phyloP scores from a whole-genome alignment of 2,329 filamentous ascomycete genomes.

The Chrysoporthe deuterocubensis region DNA sequence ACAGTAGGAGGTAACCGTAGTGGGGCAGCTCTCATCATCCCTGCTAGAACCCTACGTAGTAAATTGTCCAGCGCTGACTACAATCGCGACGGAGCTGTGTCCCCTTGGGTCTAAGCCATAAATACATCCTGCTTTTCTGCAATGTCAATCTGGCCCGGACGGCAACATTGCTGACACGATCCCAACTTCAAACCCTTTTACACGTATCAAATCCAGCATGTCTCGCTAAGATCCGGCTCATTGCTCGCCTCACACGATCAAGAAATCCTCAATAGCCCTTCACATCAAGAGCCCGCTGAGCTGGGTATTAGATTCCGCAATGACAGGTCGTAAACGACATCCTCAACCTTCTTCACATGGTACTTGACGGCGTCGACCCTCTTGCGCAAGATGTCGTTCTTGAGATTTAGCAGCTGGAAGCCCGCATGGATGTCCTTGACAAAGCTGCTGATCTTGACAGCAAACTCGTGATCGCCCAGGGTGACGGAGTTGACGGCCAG shows the following conservation, averaged over 20 bases:
- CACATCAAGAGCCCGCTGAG: constrained; percentile 15
- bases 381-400: constrained; percentile 90
- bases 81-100: too few species aligned
- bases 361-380: constrained; percentile 95
- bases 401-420: constrained; percentile 96
- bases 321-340: constrained; percentile 94
- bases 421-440: constrained; percentile 95
- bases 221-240: neutral
- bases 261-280: neutral
- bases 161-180: neutral
- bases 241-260: neutral
- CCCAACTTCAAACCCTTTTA: neutral
- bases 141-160: neutral
- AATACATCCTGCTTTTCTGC: neutral
- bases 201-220: neutral
- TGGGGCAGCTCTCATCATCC: constrained; percentile 13
- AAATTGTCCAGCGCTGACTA: too few species aligned
- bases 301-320: constrained; percentile 78
- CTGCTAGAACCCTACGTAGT: neutral
- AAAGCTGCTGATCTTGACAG: constrained; percentile 86
- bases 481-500: constrained; percentile 95
- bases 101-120: neutral
- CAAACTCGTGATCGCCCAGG: constrained; percentile 82
- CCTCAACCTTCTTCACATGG: constrained; percentile 95
- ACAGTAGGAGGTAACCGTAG: neutral